Evolutionary conservation across 192 early-diverging fungal species (phyloP), one percentile per base, ranked within the genome.

Genomic region (Coemansia sp.): DNA sequence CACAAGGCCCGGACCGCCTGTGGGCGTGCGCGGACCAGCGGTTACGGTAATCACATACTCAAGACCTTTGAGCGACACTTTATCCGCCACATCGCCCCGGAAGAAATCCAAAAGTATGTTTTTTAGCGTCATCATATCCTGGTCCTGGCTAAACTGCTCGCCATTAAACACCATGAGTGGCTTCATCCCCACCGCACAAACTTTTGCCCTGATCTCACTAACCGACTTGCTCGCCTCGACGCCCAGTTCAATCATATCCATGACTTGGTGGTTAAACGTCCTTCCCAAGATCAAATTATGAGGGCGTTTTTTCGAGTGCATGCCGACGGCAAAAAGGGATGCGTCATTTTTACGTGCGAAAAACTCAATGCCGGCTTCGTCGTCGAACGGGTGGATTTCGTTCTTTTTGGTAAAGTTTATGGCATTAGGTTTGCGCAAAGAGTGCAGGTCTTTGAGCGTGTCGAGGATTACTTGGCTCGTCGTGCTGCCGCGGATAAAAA

Each of bases 321-420:
- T 89, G 52, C 92, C 96, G 22, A 98, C 77, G 41, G 94, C 88
- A 64, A 98, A 90, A 21, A 98, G 83, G 2, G 94, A 90, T 58
- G 91, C 84, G 82, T 99, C 95, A 75, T 98, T 98, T 82, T 97
- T 99, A 71, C 88, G 86, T n/a, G 91, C 88, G 62, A 97, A 92
- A 61, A 97, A 97, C 80, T 99, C 92, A 25, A 96, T 80, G 39
- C 88, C 87, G 23, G 90, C 88, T 12, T 93, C 88, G 63, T 97
- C 92, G 65, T 99, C 97, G 69, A 99, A 99, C 27, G 97, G 97
- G 45, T 92, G 91, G 62, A 99, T 87, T 61, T 94, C 90, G 69
- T 99, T 98, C 75, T 93, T 96, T 69, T 94, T 96, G 65, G 86
- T 85, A 74, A 99, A 96, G 62, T 92, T 85, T 54, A 94, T 82